Evolutionary conservation across 306 rosid species (phyloP), one percentile per base, ranked within the genome.

Genomic region (Lotus japonicus): DNA sequence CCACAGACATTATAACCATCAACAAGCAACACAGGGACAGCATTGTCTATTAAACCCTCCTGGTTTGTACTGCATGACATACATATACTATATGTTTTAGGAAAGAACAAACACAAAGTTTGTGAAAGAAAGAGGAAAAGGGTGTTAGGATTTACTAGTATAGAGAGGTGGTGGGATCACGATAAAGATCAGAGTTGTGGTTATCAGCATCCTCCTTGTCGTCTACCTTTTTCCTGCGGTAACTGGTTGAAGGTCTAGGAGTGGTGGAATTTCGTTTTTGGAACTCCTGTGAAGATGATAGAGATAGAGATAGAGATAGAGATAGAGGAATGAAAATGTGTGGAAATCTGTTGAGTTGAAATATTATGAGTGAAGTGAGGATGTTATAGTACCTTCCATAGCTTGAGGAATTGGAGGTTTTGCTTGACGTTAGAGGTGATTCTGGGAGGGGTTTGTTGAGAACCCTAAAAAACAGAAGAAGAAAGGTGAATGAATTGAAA

Each of bases 1-100:
- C 98, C 97, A 68, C 98, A 92, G 4, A 92, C 94, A 76, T 92
- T 92, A 66, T 92, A 92, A 15, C 98, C 97, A 80, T 92, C 96
- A 4, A 88, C 98, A 66, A 90, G 96, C 88, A 92, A 79, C 4
- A 92, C 96, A 31, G 94, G 98, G 52, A 81, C 86, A 0, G 90
- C 94, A 38, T 46, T 60, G 52, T 88, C 87, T 52, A 85, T 31
- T 31, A 31, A n/a, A 26, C 91, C 97, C 84, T 76, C 77, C 84
- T 84, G 87, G 76, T 89, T 80, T 41, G 98, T 88, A 74, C 96
- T 89, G 92, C 49, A 52, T 45, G 39, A 35, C 11, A 68, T 26
- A 36, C 1, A 41, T 3, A 26, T 26, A 26, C n/a, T 26, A 31
- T 5, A 31, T 7, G 36, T 31, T 31, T 31, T 31, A 31, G 2